Conservation (phyloP, 2,329 filamentous ascomycete genomes). For the Hawksworthiomyces lignivorus region DNA sequence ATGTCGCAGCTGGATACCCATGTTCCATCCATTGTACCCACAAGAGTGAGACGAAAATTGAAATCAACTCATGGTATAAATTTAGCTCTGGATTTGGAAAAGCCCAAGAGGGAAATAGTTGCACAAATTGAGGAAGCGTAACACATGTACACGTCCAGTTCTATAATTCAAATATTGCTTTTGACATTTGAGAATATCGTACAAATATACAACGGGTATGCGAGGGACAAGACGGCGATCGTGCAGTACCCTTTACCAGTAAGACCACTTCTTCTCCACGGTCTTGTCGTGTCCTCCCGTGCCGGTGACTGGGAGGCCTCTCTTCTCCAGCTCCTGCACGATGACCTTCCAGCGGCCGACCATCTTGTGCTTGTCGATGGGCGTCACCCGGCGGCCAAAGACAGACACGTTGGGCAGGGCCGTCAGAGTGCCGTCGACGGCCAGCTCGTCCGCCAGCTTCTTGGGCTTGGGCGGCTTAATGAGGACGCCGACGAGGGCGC, state of each 20-base stretch:
- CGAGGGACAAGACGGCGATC: neutral
- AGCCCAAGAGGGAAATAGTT: too few species aligned
- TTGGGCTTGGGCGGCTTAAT: conserved; percentile 45
- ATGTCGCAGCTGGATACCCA: too few species aligned
- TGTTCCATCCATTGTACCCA: too few species aligned
- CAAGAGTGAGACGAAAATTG: too few species aligned
- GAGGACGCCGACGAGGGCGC: conserved; percentile 46
- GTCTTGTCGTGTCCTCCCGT: conserved; percentile 15
- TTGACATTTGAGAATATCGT: neutral
- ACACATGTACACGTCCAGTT: too few species aligned
- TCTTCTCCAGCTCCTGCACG: conserved; percentile 23
- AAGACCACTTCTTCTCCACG: conserved; percentile 16
- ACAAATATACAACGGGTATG: neutral
- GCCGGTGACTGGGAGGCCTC: conserved; percentile 22
- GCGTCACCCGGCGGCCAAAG: conserved; percentile 55
- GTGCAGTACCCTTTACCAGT: conserved; percentile 1
- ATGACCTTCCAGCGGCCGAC: conserved; percentile 32
- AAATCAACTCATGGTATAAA: too few species aligned
- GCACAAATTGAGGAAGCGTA: too few species aligned
- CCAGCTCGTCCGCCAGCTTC: conserved; percentile 57
- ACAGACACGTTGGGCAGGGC: conserved; percentile 64
- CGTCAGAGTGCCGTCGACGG: conserved; percentile 36
- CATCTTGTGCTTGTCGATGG: conserved; percentile 61
- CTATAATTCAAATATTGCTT: neutral
- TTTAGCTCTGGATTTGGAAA: too few species aligned